Conservation (phyloP, 2,329 filamentous ascomycete genomes). For the Ceratocystis destructans region DNA sequence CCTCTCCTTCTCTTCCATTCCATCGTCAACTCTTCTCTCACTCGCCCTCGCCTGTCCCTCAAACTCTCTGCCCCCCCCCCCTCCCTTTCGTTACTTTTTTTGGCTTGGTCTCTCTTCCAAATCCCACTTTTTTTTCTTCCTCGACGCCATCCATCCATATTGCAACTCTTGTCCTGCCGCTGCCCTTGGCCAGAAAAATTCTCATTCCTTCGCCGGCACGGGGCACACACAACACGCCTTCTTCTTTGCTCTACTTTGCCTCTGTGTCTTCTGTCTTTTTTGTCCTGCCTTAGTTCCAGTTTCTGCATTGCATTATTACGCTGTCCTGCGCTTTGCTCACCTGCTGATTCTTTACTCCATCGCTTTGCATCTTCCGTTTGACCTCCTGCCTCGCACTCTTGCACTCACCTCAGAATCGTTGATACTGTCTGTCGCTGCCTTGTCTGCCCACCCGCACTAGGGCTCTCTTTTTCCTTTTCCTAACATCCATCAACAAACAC, state of each 20-base stretch:
- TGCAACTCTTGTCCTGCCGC: conserved; percentile 4
- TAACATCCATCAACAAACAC: neutral
- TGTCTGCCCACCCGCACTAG: conserved; percentile 7
- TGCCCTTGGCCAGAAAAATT: conserved; percentile 19
- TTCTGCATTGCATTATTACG: conserved; percentile 1
- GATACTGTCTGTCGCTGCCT: conserved; percentile 1
- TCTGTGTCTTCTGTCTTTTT: neutral
- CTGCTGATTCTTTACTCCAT: neutral
- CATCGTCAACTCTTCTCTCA: neutral
- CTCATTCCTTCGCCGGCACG: conserved; percentile 19
- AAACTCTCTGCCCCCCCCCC: neutral
- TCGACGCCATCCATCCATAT: conserved; percentile 10
- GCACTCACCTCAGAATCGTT: neutral
- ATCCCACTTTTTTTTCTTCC: conserved; percentile 14
- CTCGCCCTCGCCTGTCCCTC: conserved; percentile 5
- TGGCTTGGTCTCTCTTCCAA: conserved; percentile 3
- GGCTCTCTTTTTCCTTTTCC: neutral
- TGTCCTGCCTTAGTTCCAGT: neutral
- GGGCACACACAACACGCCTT: conserved; percentile 7
- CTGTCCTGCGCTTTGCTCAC: neutral
- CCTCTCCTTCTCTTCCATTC: conserved; percentile 11
- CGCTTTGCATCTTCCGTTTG: neutral
- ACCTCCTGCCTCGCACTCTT: neutral
- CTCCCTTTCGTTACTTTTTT: conserved; percentile 8
- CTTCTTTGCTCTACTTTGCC: conserved; percentile 2